Base-by-base conservation (phyloP, 768 basidiomycete genomes). In the Lactarius pseudohatsudake region DNA sequence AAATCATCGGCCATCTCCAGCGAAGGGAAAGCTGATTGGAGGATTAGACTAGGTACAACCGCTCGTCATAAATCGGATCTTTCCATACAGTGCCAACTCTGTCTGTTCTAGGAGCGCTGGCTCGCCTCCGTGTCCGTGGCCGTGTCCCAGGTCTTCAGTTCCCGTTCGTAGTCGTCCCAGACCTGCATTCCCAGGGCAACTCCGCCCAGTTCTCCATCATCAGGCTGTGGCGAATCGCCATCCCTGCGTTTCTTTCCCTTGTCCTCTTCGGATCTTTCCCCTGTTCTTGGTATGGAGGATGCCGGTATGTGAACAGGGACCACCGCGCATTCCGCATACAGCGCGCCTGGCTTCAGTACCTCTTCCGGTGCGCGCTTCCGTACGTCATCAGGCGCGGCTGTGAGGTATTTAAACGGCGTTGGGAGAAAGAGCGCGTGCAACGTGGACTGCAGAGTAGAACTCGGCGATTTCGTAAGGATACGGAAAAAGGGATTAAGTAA, bases 361-460 rank as follows among this genome's bases (percentile, higher is more conserved):
- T 92, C 90, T 64, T 84, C 85, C 7, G 71, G 18, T 8, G 68
- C 58, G 34, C 36, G 28, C 10, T 45, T n/a, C 32, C 68, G 62
- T 8, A 68, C 41, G 56, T 69, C 57, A 8, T 73, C 60, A 0
- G 73, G 58, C 20, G 68, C 59, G 43, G 76, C 76, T 4, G 79
- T 72, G 30, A 81, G 73, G 47, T 81, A 77, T 75, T 90, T 91
- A 78, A 90, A 87, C 3, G 90, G 90, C 3, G 89, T 91, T 0
- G 91, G 91, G 18, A 93, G 82, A 75, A 91, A 94, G 16, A 96
- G 82, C 0, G 83, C 88, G 67, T 94, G 94, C 3, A 95, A 76
- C n/a, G 94, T 79, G 3, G 86, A 83, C 73, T 96, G 91, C n/a
- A 90, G 78, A 0, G 88, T 78, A 9, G 85, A 78, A 3, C 68